A percentile compares a stretch with the other conserved stretches of the same genome.
Evolutionary conservation across 1,284 basidiomycete species (phyloP).

Genomic region (Ganoderma multipileum): DNA sequence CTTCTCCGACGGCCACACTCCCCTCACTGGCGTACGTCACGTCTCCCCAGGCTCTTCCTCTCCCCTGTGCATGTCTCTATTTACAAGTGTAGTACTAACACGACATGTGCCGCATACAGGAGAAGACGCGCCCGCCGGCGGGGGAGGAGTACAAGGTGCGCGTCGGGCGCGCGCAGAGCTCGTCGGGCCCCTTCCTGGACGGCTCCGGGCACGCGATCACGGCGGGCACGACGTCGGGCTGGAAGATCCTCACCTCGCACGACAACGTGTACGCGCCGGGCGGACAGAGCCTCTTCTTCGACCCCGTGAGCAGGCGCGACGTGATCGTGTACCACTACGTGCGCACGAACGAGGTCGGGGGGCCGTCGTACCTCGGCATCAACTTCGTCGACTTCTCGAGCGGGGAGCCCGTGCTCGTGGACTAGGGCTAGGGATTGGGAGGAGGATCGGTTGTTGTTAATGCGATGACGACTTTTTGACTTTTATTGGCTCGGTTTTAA

Average conservation of each 20-base stretch:
- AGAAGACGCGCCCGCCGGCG: constrained; percentile 33
- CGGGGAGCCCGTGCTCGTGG: constrained; percentile 14
- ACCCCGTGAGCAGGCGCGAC: constrained; percentile 25
- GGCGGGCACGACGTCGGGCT: constrained; percentile 29
- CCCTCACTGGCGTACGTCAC: constrained; percentile 11
- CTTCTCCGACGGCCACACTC: constrained; percentile 19
- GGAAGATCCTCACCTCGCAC: constrained; percentile 41
- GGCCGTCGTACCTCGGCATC: constrained; percentile 21
- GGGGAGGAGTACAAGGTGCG: constrained; percentile 38
- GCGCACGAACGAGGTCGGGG: constrained; percentile 14
- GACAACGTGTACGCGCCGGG: constrained; percentile 45
- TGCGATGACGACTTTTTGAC: neutral
- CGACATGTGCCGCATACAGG: neutral
- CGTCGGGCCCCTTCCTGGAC: constrained; percentile 40
- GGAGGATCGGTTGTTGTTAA: no score
- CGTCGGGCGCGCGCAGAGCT: constrained; percentile 38
- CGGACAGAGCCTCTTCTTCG: constrained; percentile 30
- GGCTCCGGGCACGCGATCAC: constrained; percentile 33
- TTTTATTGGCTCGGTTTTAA: neutral
- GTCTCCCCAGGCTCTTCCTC: neutral
- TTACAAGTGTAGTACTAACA: neutral
- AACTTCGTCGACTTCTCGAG: constrained; percentile 19
- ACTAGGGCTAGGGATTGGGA: neutral
- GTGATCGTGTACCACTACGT: constrained; percentile 30
- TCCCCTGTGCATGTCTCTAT: neutral